Percentiles rank a stretch among this genome's conserved stretches.
Evolutionary conservation across 1,284 basidiomycete genomes (phyloP).

Genomic region (Cystobasidium pallidum): DNA sequence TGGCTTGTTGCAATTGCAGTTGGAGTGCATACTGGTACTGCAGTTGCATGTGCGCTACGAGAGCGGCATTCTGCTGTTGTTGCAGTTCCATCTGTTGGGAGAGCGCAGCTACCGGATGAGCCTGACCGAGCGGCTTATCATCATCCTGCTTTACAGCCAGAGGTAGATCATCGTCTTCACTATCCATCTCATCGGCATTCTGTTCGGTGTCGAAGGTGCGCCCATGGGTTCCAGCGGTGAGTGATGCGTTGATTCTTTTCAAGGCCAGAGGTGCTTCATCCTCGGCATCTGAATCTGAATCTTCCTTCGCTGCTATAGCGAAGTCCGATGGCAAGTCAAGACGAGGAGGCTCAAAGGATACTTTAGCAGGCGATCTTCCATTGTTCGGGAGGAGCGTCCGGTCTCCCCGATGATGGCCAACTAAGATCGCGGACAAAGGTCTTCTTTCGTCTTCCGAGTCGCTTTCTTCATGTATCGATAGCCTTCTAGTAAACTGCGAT

Average conservation of each 20-base stretch:
- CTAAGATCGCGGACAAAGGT: slow-evolving; percentile 10
- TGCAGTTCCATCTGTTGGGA: slow-evolving; percentile 36
- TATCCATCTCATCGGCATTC: slow-evolving; percentile 21
- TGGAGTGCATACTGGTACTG: slow-evolving; percentile 25
- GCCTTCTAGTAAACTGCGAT: neutral
- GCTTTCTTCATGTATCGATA: slow-evolving; percentile 9
- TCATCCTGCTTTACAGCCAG: slow-evolving; percentile 33
- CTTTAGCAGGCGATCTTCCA: neutral
- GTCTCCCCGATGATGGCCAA: slow-evolving; percentile 7
- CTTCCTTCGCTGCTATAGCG: slow-evolving; percentile 8
- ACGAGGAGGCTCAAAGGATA: slow-evolving; percentile 25
- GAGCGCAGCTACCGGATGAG: slow-evolving; percentile 29
- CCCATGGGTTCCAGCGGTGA: slow-evolving; percentile 11
- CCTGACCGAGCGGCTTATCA: slow-evolving; percentile 34
- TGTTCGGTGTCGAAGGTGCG: slow-evolving; percentile 17
- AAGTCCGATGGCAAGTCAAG: slow-evolving; percentile 32
- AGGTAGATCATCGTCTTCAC: slow-evolving; percentile 35
- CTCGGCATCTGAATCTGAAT: slow-evolving; percentile 23
- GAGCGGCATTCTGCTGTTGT: slow-evolving; percentile 24
- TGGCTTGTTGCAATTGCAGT: slow-evolving; percentile 24
- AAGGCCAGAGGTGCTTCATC: slow-evolving; percentile 26
- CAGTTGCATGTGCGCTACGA: slow-evolving; percentile 30
- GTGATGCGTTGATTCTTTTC: slow-evolving; percentile 14
- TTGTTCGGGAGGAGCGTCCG: neutral
- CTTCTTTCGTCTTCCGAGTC: slow-evolving; percentile 24